Conservation (phyloP, 371 early-diverging fungal genomes). For the Syncephalastrum racemosum region DNA sequence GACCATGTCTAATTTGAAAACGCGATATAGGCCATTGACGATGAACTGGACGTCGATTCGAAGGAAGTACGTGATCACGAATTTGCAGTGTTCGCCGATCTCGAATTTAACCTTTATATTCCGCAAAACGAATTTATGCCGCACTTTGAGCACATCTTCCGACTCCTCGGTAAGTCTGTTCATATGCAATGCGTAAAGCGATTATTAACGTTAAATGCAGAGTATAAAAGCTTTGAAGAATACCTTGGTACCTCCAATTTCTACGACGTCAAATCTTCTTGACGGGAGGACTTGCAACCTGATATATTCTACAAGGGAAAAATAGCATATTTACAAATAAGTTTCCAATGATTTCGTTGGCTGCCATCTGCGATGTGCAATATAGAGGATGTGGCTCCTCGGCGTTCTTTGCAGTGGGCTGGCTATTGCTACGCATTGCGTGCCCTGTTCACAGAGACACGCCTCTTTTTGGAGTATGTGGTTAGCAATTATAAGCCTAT, state of each 20-base stretch:
- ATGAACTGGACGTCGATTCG: constrained; percentile 67
- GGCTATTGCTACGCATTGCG: too few species aligned
- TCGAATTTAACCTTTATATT: constrained; percentile 84
- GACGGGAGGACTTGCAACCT: background rate
- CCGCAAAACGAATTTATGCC: constrained; percentile 82
- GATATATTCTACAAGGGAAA: too few species aligned
- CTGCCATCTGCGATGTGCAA: too few species aligned
- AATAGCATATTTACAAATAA: too few species aligned
- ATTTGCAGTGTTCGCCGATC: constrained; percentile 81
- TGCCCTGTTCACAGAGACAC: too few species aligned
- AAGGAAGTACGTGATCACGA: constrained; percentile 85
- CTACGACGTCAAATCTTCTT: constrained; percentile 23
- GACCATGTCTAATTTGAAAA: background rate
- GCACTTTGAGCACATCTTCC: constrained; percentile 81
- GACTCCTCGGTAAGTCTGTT: constrained; percentile 19
- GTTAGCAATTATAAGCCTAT: too few species aligned
- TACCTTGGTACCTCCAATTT: constrained; percentile 54
- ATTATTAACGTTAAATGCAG: constrained; percentile 12
- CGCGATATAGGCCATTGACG: constrained; percentile 32
- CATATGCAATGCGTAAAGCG: background rate
- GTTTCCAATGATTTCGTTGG: too few species aligned
- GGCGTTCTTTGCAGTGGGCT: too few species aligned
- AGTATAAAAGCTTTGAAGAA: constrained; percentile 50
- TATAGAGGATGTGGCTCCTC: too few species aligned
- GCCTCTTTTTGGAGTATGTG: too few species aligned